Evolutionary conservation across 805 yeast genomes (phyloP).

Genomic region (Starmerella stellata): DNA sequence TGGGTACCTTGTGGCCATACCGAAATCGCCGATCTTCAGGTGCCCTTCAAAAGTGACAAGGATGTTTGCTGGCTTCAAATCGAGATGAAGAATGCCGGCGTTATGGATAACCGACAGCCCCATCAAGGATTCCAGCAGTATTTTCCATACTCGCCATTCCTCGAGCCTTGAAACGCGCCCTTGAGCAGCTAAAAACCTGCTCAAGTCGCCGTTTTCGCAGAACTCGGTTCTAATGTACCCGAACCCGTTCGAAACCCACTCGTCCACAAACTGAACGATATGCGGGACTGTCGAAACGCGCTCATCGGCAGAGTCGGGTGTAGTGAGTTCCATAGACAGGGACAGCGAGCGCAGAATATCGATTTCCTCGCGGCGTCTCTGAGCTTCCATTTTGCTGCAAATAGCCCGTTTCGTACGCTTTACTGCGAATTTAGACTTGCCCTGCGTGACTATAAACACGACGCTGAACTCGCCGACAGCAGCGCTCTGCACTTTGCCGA

Average conservation of each 20-base stretch:
- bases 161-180: constrained; percentile 64
- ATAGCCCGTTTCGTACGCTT: constrained; percentile 58
- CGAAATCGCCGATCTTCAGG: constrained; percentile 90
- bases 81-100: constrained; percentile 64
- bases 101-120: constrained; percentile 71
- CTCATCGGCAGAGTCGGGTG: constrained; percentile 22
- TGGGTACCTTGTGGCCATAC: constrained; percentile 74
- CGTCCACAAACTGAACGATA: constrained; percentile 59
- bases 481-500: constrained; percentile 49
- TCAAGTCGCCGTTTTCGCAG: constrained; percentile 87
- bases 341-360: constrained; percentile 32
- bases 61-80: constrained; percentile 87
- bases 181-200: constrained; percentile 57
- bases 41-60: constrained; percentile 89
- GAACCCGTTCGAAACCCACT: constrained; percentile 59
- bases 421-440: constrained; percentile 46
- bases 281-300: constrained; percentile 48
- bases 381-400: constrained; percentile 30
- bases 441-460: constrained; percentile 49
- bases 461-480: constrained; percentile 82
- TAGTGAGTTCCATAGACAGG: neutral
- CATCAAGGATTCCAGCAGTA: constrained; percentile 56
- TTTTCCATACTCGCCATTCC: constrained; percentile 97
- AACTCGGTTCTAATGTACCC: constrained; percentile 85
- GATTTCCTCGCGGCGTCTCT: constrained; percentile 55